These are phyloP conservation scores for Curvularia verruculosa DNA, from an alignment of 2,329 filamentous ascomycete species.

Conservation along the genomic window DNA sequence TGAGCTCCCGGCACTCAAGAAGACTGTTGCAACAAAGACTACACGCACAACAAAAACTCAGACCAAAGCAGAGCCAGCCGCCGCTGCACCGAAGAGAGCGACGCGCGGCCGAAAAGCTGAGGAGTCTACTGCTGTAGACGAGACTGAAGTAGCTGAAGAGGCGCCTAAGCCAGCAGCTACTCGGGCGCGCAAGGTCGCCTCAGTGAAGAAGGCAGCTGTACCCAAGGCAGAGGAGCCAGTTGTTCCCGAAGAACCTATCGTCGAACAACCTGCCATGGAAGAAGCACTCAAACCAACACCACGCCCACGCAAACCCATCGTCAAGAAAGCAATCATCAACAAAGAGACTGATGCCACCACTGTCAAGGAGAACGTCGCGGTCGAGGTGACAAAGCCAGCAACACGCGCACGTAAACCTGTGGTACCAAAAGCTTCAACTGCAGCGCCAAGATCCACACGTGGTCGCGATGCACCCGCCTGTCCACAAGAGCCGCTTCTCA, in stretches of 20 bases:
- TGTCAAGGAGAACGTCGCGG: slow-evolving; percentile 14
- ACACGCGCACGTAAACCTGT: slow-evolving; percentile 29
- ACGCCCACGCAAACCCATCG: slow-evolving; percentile 29
- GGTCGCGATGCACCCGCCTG: slow-evolving; percentile 26
- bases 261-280: slow-evolving; percentile 14
- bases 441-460: slow-evolving; percentile 27
- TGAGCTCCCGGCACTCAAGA: slow-evolving; percentile 25
- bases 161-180: slow-evolving; percentile 24
- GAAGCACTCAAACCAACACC: slow-evolving; percentile 24
- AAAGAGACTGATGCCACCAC: slow-evolving; percentile 17
- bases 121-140: slow-evolving; percentile 17
- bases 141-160: slow-evolving; percentile 22
- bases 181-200: slow-evolving; percentile 28
- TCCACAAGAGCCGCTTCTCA: slow-evolving; percentile 34
- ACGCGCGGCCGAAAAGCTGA: slow-evolving; percentile 33
- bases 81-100: slow-evolving; percentile 31
- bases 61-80: slow-evolving; percentile 21
- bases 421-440: slow-evolving; percentile 18
- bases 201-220: slow-evolving; percentile 23
- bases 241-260: slow-evolving; percentile 14
- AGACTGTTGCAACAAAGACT: slow-evolving; percentile 27
- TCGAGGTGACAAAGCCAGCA: slow-evolving; percentile 26
- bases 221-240: slow-evolving; percentile 17
- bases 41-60: slow-evolving; percentile 31
- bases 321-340: slow-evolving; percentile 22